Conservation (phyloP, 768 basidiomycete genomes). For the Lactarius akahatsu region DNA sequence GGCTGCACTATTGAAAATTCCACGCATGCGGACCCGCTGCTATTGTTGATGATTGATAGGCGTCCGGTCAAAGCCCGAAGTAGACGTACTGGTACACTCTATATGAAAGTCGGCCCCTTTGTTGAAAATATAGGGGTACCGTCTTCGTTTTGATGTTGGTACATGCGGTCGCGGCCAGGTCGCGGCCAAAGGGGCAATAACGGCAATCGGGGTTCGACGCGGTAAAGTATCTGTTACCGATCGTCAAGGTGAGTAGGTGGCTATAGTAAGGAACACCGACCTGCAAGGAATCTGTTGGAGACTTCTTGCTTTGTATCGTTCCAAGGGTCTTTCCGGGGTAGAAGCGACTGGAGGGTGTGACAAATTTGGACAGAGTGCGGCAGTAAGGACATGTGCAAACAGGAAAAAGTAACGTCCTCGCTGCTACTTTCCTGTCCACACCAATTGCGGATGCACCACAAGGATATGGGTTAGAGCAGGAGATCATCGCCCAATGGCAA, state of each 20-base stretch:
- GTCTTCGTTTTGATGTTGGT: slow-evolving; percentile 65
- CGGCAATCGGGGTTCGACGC: slow-evolving; percentile 48
- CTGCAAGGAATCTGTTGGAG: slow-evolving; percentile 70
- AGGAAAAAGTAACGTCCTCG: slow-evolving; percentile 50
- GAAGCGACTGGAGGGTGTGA: slow-evolving; percentile 72
- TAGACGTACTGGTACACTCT: slow-evolving; percentile 47
- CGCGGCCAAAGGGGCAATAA: slow-evolving; percentile 77
- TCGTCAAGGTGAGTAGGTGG: not conserved
- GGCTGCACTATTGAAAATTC: slow-evolving; percentile 4
- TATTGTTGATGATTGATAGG: slow-evolving; percentile 12
- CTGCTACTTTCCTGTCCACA: slow-evolving; percentile 56
- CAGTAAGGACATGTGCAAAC: slow-evolving; percentile 79
- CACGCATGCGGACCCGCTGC: slow-evolving; percentile 15
- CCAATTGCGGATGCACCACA: slow-evolving; percentile 78
- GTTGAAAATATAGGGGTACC: slow-evolving; percentile 59
- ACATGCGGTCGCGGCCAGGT: slow-evolving; percentile 83
- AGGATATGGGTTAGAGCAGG: slow-evolving; percentile 9
- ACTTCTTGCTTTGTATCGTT: slow-evolving; percentile 68
- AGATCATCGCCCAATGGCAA: too few relatives aligned
- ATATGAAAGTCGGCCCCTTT: slow-evolving; percentile 56
- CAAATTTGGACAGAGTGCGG: slow-evolving; percentile 61
- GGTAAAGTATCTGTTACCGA: slow-evolving; percentile 56
- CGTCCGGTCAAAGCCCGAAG: not conserved
- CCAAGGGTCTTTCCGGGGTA: slow-evolving; percentile 55
- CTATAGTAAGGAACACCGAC: slow-evolving; percentile 40